Evolutionary conservation across 164 flowering plant species (phyloP).

Genomic region (Aristolochia contorta): DNA sequence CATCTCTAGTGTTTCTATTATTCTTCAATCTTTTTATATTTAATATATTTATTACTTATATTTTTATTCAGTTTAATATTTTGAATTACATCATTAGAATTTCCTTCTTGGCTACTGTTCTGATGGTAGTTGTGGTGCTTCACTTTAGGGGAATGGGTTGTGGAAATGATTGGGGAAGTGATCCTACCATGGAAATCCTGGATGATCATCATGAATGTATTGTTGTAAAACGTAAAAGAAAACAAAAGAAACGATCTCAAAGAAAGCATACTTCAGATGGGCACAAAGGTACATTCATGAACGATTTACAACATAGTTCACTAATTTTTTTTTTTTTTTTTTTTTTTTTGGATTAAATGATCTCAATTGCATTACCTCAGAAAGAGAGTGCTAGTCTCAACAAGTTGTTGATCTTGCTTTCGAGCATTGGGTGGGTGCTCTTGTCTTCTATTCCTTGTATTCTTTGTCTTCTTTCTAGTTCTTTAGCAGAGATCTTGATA

Average conservation of each 20-base stretch:
- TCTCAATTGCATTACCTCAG: too few species aligned
- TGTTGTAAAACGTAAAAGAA: constrained; percentile 34
- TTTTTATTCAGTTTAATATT: neutral
- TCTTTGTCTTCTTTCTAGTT: too few species aligned
- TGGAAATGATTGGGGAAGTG: constrained; percentile 9
- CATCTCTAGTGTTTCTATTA: neutral
- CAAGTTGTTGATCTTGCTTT: too few species aligned
- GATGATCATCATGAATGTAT: constrained; percentile 8
- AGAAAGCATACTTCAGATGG: constrained; percentile 15
- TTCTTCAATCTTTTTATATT: neutral
- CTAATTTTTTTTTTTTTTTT: neutral
- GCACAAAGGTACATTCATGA: constrained; percentile 10
- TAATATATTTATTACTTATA: neutral
- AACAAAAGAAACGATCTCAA: constrained; percentile 19
- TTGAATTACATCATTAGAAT: too few species aligned
- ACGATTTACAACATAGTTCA: neutral
- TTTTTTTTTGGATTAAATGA: neutral
- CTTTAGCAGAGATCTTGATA: too few species aligned
- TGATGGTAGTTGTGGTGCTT: constrained; percentile 18
- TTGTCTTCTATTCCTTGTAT: too few species aligned
- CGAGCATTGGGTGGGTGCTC: too few species aligned
- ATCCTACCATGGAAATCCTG: constrained; percentile 11
- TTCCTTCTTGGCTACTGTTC: neutral
- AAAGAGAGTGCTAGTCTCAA: too few species aligned
- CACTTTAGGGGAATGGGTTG: constrained; percentile 11